Base-by-base conservation (phyloP, 345 rosid genomes). In the Salix viminalis region DNA sequence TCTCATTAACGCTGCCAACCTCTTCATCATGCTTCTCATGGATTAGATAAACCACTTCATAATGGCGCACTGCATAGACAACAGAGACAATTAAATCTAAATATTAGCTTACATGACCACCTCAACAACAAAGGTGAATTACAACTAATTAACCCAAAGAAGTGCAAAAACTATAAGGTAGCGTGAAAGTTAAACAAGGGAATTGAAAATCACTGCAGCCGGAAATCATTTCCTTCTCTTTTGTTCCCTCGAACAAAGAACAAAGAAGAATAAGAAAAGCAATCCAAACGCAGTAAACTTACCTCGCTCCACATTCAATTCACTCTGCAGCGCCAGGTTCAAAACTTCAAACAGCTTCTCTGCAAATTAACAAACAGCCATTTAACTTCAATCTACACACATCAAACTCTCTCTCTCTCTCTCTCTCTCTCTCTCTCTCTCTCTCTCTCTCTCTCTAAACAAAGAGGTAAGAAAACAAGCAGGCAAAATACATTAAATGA, bases 21-120 rank as follows among this genome's bases (percentile, higher is more conserved):
- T 91, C 96, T 69, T 90, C 97, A 0, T 67, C 94, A 76, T 90
- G 87, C 86, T 89, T 93, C 90, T 91, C 99, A 44, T 95, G 99
- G 84, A 95, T 87, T 74, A 95, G 79, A 87, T 93, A 95, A 70
- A 95, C 97, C 78, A 93, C 97, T 78, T 93, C 99, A 56, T 93
- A 95, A 83, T 95, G 97, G 32, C 99, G 93, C 87, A 87, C 97
- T 95, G 91, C 76, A 76, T 7, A 77, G 48, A 75, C 39, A 81
- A 39, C 52, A 56, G 34, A 56, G 48, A 5, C 18, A 28, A 13
- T 6, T 13, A 46, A 34, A 10, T 23, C 2, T 11, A 39, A 42
- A 34, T 15, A 71, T 69, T 70, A 42, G 23, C 79, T 50, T 41
- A 69, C 5, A 60, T 16, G 41, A 14, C n/a, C 16, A 14, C 10